A percentile compares a stretch with the other conserved stretches of the same genome.
Evolutionary conservation across 495 filamentous ascomycete species (phyloP).

Genomic region (Tuber calosporum): DNA sequence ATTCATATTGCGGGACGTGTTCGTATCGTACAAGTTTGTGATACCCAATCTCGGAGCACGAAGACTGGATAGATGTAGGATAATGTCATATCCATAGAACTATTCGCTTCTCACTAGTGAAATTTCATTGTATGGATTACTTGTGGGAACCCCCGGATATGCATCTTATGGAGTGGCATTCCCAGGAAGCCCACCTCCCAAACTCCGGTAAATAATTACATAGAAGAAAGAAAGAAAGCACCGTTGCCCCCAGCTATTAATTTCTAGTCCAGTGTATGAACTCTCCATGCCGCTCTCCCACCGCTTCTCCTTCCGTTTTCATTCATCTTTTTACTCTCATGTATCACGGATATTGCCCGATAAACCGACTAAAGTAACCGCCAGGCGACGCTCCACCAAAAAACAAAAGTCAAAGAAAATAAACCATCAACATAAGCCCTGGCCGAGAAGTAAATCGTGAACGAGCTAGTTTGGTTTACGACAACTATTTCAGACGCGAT

Average conservation of each 20-base stretch:
- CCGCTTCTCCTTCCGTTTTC: background rate
- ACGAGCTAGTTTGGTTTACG: slow-evolving; percentile 29
- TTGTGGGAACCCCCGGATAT: background rate
- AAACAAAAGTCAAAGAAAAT: background rate
- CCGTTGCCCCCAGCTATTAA: background rate
- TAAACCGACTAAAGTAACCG: background rate
- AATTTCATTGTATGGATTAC: background rate
- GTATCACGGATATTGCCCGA: background rate
- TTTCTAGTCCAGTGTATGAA: background rate
- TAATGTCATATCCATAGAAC: background rate
- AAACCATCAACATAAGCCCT: background rate
- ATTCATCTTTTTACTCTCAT: background rate
- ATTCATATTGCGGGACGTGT: background rate
- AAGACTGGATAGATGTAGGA: background rate
- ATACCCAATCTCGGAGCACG: background rate
- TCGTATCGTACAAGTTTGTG: background rate
- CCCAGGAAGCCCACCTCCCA: background rate
- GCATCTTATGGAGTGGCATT: background rate
- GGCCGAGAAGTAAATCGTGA: slow-evolving; percentile 11
- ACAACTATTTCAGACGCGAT: slow-evolving; percentile 28
- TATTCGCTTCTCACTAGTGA: background rate
- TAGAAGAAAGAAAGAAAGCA: background rate
- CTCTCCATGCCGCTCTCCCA: background rate
- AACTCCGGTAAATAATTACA: slow-evolving; percentile 1
- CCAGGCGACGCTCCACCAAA: background rate